These are phyloP conservation scores for Metarhizium guizhouense DNA, from an alignment of 2,329 filamentous ascomycete species.

Conservation along the genomic window DNA sequence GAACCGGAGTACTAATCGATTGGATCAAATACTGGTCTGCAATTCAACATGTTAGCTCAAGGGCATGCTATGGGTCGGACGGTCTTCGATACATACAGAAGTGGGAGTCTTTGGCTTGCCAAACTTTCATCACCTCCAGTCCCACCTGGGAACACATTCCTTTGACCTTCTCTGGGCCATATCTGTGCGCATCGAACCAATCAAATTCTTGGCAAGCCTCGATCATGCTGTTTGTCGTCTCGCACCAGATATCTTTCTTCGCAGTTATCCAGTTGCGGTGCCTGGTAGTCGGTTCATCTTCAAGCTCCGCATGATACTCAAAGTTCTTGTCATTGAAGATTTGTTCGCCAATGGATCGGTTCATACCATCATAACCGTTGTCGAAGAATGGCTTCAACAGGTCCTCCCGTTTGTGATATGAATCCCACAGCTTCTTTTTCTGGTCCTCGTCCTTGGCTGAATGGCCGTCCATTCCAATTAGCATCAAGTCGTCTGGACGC, in stretches of 20 bases:
- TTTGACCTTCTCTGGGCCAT: constrained; percentile 24
- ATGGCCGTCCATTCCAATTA: constrained; percentile 34
- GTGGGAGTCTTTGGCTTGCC: constrained; percentile 28
- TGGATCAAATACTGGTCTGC: constrained; percentile 30
- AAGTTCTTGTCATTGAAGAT: constrained; percentile 28
- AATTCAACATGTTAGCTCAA: constrained; percentile 9
- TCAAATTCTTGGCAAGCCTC: constrained; percentile 26
- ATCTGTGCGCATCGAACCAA: constrained; percentile 36
- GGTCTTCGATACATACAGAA: constrained; percentile 23
- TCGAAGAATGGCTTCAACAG: constrained; percentile 27
- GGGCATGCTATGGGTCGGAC: not conserved
- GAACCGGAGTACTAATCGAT: constrained; percentile 18
- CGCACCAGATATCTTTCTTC: constrained; percentile 22
- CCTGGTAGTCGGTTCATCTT: constrained; percentile 25
- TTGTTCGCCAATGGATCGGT: constrained; percentile 23
- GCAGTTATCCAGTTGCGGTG: constrained; percentile 32
- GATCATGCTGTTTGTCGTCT: constrained; percentile 16
- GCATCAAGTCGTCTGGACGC: constrained; percentile 24
- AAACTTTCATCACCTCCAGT: constrained; percentile 25
- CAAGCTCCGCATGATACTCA: constrained; percentile 27
- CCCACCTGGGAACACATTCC: constrained; percentile 31
- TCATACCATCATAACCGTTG: constrained; percentile 30
- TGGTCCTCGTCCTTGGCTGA: constrained; percentile 19
- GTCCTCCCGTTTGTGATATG: constrained; percentile 29
- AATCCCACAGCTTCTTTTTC: constrained; percentile 28